Conservation (phyloP, 768 basidiomycete species). For the Amanita thiersii region DNA sequence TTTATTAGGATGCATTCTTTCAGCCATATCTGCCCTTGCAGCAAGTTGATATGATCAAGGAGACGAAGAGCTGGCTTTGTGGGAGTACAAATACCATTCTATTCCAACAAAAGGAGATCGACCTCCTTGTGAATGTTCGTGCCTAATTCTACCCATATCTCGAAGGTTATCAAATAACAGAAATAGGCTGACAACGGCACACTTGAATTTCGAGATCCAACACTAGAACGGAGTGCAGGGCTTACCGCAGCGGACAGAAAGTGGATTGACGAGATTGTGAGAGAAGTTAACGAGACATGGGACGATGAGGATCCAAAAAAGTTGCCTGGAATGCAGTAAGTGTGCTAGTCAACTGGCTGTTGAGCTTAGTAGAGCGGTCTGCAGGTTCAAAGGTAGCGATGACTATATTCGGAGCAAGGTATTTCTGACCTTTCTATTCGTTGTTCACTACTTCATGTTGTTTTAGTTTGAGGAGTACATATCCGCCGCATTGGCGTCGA, state of each 20-base stretch:
- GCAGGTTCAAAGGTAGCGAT: conserved; percentile 89
- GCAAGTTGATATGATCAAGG: conserved; percentile 81
- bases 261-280: conserved; percentile 95
- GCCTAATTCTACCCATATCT: not conserved
- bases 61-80: conserved; percentile 79
- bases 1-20: conserved; percentile 78
- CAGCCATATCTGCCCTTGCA: conserved; percentile 96
- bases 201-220: conserved; percentile 82
- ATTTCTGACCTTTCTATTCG: conserved; percentile 6
- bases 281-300: conserved; percentile 80
- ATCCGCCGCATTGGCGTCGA: conserved; percentile 74
- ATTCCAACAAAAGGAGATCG: conserved; percentile 86
- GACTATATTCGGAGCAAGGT: conserved; percentile 90
- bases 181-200: conserved; percentile 74
- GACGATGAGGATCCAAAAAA: conserved; percentile 52
- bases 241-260: conserved; percentile 91
- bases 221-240: conserved; percentile 66
- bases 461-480: conserved; percentile 90
- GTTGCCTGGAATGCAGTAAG: conserved; percentile 58
- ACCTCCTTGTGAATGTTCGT: conserved; percentile 81
- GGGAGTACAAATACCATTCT: conserved; percentile 96
- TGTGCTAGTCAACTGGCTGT: conserved; percentile 11
- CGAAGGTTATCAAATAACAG: not conserved
- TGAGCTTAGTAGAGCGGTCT: conserved; percentile 3
- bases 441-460: not conserved